Evolutionary conservation across 371 early-diverging fungal genomes (phyloP).

Genomic region (Conidiobolus incongruus): DNA sequence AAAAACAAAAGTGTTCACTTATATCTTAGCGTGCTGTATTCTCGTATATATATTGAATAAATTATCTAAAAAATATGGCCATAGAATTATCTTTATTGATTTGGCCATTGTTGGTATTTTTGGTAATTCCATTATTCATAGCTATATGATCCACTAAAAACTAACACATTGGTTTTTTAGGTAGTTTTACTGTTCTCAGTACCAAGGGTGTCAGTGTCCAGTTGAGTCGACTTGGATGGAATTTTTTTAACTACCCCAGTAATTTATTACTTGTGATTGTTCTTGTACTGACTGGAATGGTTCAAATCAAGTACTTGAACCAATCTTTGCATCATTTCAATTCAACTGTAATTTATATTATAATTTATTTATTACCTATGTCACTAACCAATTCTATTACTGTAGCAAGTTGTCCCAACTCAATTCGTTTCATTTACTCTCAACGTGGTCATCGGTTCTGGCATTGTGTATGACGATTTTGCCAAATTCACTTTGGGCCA

Average conservation of each 20-base stretch:
- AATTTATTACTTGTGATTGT: constrained; percentile 35
- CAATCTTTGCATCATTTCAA: constrained; percentile 41
- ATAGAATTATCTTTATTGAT: constrained; percentile 37
- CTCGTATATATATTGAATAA: constrained; percentile 15
- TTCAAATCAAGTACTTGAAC: constrained; percentile 52
- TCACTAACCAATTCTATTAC: too few species aligned
- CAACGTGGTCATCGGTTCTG: constrained; percentile 48
- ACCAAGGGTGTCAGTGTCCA: constrained; percentile 51
- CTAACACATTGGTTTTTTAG: constrained; percentile 12
- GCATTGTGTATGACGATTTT: constrained; percentile 46
- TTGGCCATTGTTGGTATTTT: constrained; percentile 42
- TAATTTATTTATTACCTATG: too few species aligned
- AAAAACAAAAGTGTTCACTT: constrained; percentile 29
- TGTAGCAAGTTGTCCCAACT: constrained; percentile 62
- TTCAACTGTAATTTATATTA: constrained; percentile 42
- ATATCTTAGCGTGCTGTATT: constrained; percentile 21
- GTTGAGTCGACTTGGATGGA: constrained; percentile 29
- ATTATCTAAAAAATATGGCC: constrained; percentile 26
- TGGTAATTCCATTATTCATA: constrained; percentile 17
- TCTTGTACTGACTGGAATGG: constrained; percentile 32
- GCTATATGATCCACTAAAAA: too few species aligned
- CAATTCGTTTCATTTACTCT: constrained; percentile 59
- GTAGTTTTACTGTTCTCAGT: constrained; percentile 54
- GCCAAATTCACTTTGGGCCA: constrained; percentile 25
- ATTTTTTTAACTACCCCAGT: constrained; percentile 37